Base-by-base conservation (phyloP, 108 stramenopile genomes). In the Seminavis robusta region DNA sequence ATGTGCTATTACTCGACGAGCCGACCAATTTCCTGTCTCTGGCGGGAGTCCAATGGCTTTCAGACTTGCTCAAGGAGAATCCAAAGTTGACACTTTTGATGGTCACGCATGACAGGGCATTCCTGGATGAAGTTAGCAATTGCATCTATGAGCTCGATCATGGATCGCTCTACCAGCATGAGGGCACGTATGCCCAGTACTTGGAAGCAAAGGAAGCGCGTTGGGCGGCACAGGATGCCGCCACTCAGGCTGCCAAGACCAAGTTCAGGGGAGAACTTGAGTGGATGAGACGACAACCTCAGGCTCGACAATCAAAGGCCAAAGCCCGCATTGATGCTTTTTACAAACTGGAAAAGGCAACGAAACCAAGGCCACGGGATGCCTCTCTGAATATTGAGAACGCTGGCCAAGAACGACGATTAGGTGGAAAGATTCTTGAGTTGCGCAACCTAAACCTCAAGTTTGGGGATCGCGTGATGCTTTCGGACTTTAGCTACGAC, bases 21-120 rank as follows among this genome's bases (percentile, higher is more conserved):
- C 90, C 90, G 17, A 98, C 98, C 19, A 97, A 97, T 69, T 97
- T 97, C 70, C 56, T 99, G 54, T 92, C 94, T 56, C 74, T 99
- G 29, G 81, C 89, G 40, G 95, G 94, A 23, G 94, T 98, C 7
- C 88, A 85, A 52, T 99, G 96, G 96, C 60, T 99, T 25, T 81
- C 77, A 21, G 94, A 95, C 61, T 79, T 94, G 56, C 47, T 67
- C 39, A 47, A 29, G 26, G 52, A 52, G 10, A 65, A 84, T 19
- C 62, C 76, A 31, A 80, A 94, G 48, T 75, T 97, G 58, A 97
- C 96, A 11, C 49, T 90, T 32, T 60, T 99, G 52, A 88, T 92
- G 59, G 96, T 97, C 34, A 97, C 98, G 30, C 98, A 99, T 67
- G 98, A 99, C 70, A 76, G 96, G 20, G 84, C 85, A 4, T 97